These are phyloP conservation scores for Phytophthora tubulina DNA, from an alignment of 352 stramenopile genomes.

Conservation along the genomic window DNA sequence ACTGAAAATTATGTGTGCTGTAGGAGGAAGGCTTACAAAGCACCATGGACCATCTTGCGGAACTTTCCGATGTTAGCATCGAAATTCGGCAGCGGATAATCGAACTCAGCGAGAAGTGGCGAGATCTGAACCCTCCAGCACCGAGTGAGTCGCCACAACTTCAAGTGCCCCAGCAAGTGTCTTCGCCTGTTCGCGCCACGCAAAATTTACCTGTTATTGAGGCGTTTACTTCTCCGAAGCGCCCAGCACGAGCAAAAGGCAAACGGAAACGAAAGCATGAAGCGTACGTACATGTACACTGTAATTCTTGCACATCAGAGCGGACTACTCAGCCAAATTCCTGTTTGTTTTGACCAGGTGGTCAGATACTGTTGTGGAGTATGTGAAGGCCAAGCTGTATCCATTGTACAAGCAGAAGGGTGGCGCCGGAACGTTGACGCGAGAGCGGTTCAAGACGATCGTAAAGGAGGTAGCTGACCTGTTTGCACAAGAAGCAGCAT, in stretches of 20 bases:
- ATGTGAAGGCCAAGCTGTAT: slow-evolving; percentile 86
- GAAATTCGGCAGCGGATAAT: slow-evolving; percentile 54
- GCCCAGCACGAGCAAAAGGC: slow-evolving; percentile 33
- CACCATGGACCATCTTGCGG: slow-evolving; percentile 46
- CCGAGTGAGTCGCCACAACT: slow-evolving; percentile 14
- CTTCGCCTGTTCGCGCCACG: slow-evolving; percentile 20
- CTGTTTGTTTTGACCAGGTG: slow-evolving; percentile 45
- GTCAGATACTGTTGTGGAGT: slow-evolving; percentile 66
- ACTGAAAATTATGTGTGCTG: slow-evolving; percentile 1
- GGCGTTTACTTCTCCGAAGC: slow-evolving; percentile 53
- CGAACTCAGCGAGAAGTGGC: slow-evolving; percentile 51
- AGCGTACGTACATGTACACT: slow-evolving; percentile 41
- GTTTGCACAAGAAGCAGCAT: slow-evolving; percentile 66
- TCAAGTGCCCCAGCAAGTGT: slow-evolving; percentile 24
- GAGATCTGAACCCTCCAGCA: slow-evolving; percentile 51
- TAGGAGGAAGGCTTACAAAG: slow-evolving; percentile 51
- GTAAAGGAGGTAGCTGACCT: slow-evolving; percentile 72
- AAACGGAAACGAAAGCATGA: slow-evolving; percentile 62
- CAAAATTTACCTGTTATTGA: slow-evolving; percentile 53
- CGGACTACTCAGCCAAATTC: slow-evolving; percentile 1
- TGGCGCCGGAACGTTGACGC: slow-evolving; percentile 60
- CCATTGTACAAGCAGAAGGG: slow-evolving; percentile 75
- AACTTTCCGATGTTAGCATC: slow-evolving; percentile 40
- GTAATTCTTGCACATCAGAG: not conserved
- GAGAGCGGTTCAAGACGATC: slow-evolving; percentile 84